Percentiles rank a stretch among this genome's conserved stretches.
Conservation (phyloP, 805 yeast genomes). For the Wickerhamiella brachini region DNA sequence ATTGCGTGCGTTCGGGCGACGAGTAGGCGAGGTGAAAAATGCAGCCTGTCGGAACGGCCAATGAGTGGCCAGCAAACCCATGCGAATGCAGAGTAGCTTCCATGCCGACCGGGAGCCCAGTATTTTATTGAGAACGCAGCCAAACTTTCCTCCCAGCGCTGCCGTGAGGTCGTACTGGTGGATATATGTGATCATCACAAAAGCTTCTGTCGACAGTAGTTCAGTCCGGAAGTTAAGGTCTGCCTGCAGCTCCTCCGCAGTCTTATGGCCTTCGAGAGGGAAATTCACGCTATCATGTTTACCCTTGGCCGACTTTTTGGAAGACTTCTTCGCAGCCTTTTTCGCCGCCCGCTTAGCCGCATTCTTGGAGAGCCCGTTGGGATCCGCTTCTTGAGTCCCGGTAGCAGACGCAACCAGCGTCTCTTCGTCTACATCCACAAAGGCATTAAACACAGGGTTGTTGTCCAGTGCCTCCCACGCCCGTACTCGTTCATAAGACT, state of each 20-base stretch:
- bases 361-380: slow-evolving; percentile 19
- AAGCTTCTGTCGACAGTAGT: slow-evolving; percentile 29
- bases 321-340: slow-evolving; percentile 19
- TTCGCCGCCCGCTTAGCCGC: slow-evolving; percentile 19
- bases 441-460: slow-evolving; percentile 14
- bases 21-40: slow-evolving; percentile 28
- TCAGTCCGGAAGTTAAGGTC: slow-evolving; percentile 24
- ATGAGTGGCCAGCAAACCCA: slow-evolving; percentile 32
- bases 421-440: slow-evolving; percentile 8
- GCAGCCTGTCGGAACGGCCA: slow-evolving; percentile 34
- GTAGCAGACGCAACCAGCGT: not conserved
- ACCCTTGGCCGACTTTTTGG: slow-evolving; percentile 6
- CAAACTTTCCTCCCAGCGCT: slow-evolving; percentile 20
- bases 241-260: slow-evolving; percentile 18
- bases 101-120: slow-evolving; percentile 24
- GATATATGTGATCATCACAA: slow-evolving; percentile 27
- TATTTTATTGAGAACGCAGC: slow-evolving; percentile 18
- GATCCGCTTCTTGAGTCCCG: not conserved
- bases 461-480: slow-evolving; percentile 24
- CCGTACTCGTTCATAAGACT: slow-evolving; percentile 19
- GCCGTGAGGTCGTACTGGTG: slow-evolving; percentile 29
- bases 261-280: slow-evolving; percentile 10
- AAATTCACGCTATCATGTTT: slow-evolving; percentile 11
- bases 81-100: slow-evolving; percentile 26
- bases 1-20: slow-evolving; percentile 29